Evolutionary conservation across 2,329 filamentous ascomycete species (phyloP).

Genomic region (Aphanocladium album): DNA sequence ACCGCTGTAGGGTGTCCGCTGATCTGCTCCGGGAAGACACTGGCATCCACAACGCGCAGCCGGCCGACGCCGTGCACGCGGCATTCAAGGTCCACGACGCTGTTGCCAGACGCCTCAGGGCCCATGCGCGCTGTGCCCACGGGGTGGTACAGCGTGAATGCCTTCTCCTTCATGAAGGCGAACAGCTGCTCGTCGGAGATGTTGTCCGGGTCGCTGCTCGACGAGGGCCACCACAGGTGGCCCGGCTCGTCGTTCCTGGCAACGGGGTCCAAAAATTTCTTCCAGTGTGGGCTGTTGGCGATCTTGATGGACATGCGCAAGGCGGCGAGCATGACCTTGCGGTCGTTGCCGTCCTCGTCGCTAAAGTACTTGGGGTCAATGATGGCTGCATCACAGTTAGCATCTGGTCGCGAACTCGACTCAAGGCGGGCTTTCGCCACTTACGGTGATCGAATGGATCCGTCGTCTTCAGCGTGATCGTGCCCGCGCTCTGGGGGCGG

Average conservation of each 20-base stretch:
- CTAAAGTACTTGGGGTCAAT: slow-evolving; percentile 19
- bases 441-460: slow-evolving; percentile 19
- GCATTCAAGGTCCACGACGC: slow-evolving; percentile 44
- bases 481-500: slow-evolving; percentile 17
- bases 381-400: slow-evolving; percentile 14
- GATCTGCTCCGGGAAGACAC: slow-evolving; percentile 41
- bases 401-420: too few species aligned
- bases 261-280: slow-evolving; percentile 16
- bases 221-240: slow-evolving; percentile 20
- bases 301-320: slow-evolving; percentile 17
- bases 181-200: slow-evolving; percentile 19
- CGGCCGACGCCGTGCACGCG: slow-evolving; percentile 47
- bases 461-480: slow-evolving; percentile 14
- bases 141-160: slow-evolving; percentile 19
- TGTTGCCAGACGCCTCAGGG: slow-evolving; percentile 7
- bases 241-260: slow-evolving; percentile 13
- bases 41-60: slow-evolving; percentile 54
- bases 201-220: slow-evolving; percentile 15
- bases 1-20: slow-evolving; percentile 19
- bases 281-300: slow-evolving; percentile 13
- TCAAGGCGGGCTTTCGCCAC: too few species aligned
- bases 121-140: slow-evolving; percentile 19
- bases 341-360: slow-evolving; percentile 18
- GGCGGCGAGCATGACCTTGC: slow-evolving; percentile 17
- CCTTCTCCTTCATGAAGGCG: slow-evolving; percentile 15